Percentiles rank a stretch among this genome's conserved stretches.
These are phyloP conservation scores for Terfezia claveryi DNA, from an alignment of 495 filamentous ascomycete species.

Conservation along the genomic window DNA sequence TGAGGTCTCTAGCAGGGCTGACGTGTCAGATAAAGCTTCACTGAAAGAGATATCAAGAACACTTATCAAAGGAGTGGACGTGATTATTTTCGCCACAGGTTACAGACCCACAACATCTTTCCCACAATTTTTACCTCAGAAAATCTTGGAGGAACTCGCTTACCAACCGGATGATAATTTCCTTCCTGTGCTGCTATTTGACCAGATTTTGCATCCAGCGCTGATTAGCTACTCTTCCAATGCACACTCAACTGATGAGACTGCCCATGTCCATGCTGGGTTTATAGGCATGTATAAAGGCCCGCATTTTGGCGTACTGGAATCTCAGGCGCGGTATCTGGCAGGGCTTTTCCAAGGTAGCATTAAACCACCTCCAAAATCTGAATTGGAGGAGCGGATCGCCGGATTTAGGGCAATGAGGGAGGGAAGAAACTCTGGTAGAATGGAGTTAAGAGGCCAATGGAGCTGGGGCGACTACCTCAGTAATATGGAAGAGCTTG, in stretches of 20 bases:
- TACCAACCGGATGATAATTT: constrained; percentile 32
- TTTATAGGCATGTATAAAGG: constrained; percentile 76
- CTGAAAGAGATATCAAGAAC: neutral
- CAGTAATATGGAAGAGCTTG: constrained; percentile 33
- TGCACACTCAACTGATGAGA: neutral
- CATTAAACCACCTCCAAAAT: constrained; percentile 1
- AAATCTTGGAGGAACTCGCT: constrained; percentile 34
- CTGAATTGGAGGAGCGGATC: constrained; percentile 9
- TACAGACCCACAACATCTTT: constrained; percentile 42
- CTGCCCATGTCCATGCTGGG: constrained; percentile 22
- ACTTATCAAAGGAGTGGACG: constrained; percentile 29
- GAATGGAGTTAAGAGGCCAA: constrained; percentile 1
- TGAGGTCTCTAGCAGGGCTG: neutral
- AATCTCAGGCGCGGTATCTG: constrained; percentile 60
- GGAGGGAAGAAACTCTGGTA: constrained; percentile 11
- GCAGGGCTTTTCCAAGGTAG: constrained; percentile 24
- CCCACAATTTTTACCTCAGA: constrained; percentile 31
- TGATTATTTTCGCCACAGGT: constrained; percentile 55
- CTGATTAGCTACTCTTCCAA: constrained; percentile 25
- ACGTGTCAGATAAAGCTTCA: constrained; percentile 1
- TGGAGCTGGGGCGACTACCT: constrained; percentile 50
- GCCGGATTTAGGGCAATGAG: constrained; percentile 16
- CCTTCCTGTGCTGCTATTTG: constrained; percentile 46
- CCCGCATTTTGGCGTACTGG: constrained; percentile 71
- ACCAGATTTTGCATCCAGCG: constrained; percentile 35